These are phyloP conservation scores for Fagopyrum esculentum DNA, from an alignment of 148 eudicot species.

Conservation along the genomic window DNA sequence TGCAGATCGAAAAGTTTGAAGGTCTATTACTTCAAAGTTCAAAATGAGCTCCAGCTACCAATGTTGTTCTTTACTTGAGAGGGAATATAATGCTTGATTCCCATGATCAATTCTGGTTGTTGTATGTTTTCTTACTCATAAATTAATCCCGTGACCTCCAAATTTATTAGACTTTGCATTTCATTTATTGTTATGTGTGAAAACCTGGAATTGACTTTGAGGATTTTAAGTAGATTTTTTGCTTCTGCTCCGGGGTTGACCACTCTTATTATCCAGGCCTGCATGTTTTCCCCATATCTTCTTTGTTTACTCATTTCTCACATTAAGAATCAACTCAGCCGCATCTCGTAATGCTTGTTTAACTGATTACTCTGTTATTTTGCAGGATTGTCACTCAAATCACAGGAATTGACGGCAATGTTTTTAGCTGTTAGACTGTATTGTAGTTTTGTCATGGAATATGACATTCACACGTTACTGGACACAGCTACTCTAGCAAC, in stretches of 20 bases:
- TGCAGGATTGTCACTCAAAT: constrained; percentile 36
- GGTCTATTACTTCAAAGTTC: neutral
- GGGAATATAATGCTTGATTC: neutral
- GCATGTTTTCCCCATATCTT: neutral
- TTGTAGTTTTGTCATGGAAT: constrained; percentile 46
- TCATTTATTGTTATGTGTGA: neutral
- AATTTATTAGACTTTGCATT: neutral
- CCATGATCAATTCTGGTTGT: neutral
- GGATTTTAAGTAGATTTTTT: neutral
- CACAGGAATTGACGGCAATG: constrained; percentile 44
- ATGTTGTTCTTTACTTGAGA: neutral
- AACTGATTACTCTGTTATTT: neutral
- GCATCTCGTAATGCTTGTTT: neutral
- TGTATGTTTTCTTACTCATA: neutral
- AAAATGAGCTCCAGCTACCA: neutral
- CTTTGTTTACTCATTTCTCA: neutral
- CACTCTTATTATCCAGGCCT: neutral
- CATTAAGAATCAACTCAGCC: neutral
- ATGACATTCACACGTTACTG: constrained; percentile 40
- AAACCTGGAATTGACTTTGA: neutral
- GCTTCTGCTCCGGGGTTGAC: no score
- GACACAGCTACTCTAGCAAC: constrained; percentile 40
- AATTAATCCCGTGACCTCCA: neutral
- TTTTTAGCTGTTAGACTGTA: constrained; percentile 37
- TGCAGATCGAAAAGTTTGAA: neutral